phyloP scores from a whole-genome alignment of 2,329 filamentous ascomycete species.

The Clonostachys chloroleuca region DNA sequence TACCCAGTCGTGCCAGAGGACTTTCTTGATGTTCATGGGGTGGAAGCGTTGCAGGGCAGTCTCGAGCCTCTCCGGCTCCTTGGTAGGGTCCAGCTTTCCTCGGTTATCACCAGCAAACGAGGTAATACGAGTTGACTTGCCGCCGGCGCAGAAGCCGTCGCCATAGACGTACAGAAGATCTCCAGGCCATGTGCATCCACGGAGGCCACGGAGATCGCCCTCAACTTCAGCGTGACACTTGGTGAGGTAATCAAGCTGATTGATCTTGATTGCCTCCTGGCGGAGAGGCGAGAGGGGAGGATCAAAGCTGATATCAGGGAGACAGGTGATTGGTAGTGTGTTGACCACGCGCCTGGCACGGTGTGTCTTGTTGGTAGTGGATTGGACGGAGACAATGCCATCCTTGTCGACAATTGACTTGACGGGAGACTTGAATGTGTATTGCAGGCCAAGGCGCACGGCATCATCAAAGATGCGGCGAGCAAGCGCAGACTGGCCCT shows the following conservation, averaged over 20 bases:
- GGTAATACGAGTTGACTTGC: constrained; percentile 2
- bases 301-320: constrained; percentile 7
- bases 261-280: constrained; percentile 7
- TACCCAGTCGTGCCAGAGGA: constrained; percentile 15
- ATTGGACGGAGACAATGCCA: constrained; percentile 1
- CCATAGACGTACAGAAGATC: constrained; percentile 6
- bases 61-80: constrained; percentile 4
- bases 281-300: constrained; percentile 10
- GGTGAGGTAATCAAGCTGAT: constrained; percentile 8
- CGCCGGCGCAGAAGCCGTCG: constrained; percentile 5
- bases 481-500: constrained; percentile 17
- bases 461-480: constrained; percentile 16
- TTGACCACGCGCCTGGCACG: constrained; percentile 12
- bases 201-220: constrained; percentile 7
- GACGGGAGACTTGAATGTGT: constrained; percentile 15
- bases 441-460: constrained; percentile 11
- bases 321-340: constrained; percentile 15
- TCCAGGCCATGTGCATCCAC: constrained; percentile 5
- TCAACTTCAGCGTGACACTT: constrained; percentile 12
- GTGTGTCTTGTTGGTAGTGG: constrained; percentile 3
- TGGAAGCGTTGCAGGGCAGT: constrained; percentile 5
- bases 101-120: constrained; percentile 6
- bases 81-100: constrained; percentile 1
- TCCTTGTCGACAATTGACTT: constrained; percentile 6
- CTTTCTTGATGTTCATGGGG: constrained; percentile 6